Evolutionary conservation across 2,329 filamentous ascomycete species (phyloP), one percentile per base, ranked within the genome.

Genomic region (Fusarium pininemorale): DNA sequence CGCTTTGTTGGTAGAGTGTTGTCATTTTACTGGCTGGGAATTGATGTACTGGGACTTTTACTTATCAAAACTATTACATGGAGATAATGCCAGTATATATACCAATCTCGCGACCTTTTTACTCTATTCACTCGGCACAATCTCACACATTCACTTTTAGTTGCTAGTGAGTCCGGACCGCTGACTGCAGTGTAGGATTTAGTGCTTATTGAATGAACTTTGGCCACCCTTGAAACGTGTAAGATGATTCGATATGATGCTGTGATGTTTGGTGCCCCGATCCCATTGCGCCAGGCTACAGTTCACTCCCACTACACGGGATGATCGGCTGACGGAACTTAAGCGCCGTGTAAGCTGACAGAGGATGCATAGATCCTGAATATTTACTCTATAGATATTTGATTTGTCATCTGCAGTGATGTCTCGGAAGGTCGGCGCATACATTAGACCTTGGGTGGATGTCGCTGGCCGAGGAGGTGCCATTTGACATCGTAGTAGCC

Each of bases 1-100:
- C 63, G 14, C 69, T 73, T 42, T 79, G 77, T 18, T 75, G 56
- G 47, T 78, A 78, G 14, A 78, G 72, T 2, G 76, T 73, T 18
- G 75, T 73, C 76, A 77, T 78, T 39, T 13, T 61, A 22, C n/a
- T 6, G 32, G 22, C 7, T n/a, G 4, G 2, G 7, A 14, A 18
- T n/a, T 39, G 22, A 7, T 20, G 8, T 26, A 22, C 14, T 18
- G 2, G 3, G 12, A 20, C 6, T 5, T 7, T 44, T 30, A n/a
- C 6, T 2, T 7, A 8, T 26, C 4, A 0, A 9, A 13, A 7
- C 5, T 3, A 41, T 10, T 15, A 38, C 7, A 35, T 15, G 5
- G 41, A 15, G 26, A 15, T 7, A 9, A 51, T 30, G 9, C 32
- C 20, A 18, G 6, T 39, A 30, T 54, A 60, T 54, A 53, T 60